Evolutionary conservation across 352 stramenopile species (phyloP).

Genomic region (Phytophthora podocarpi): DNA sequence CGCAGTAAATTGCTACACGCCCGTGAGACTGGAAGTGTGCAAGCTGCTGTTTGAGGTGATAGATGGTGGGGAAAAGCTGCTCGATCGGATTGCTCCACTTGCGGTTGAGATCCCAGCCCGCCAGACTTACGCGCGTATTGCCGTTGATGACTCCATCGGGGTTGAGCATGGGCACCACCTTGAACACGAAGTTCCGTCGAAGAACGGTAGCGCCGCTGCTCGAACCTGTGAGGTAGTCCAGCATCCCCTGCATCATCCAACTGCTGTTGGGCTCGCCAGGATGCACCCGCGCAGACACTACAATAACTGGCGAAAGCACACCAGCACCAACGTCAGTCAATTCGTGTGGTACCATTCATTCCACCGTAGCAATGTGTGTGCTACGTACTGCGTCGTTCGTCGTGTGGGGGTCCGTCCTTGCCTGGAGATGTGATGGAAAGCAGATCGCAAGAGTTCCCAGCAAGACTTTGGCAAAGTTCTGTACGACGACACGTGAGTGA

Average conservation of each 20-base stretch:
- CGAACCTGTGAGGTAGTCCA: constrained; percentile 87
- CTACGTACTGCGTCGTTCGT: constrained; percentile 57
- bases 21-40: constrained; percentile 57
- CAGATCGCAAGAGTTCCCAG: constrained; percentile 84
- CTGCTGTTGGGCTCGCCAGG: constrained; percentile 89
- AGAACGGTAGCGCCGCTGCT: constrained; percentile 67
- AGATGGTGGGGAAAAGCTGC: constrained; percentile 83
- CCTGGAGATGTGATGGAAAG: constrained; percentile 85
- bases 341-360: too few relatives aligned
- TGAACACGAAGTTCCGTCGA: constrained; percentile 86
- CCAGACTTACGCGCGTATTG: constrained; percentile 90
- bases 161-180: constrained; percentile 94
- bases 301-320: too few relatives aligned
- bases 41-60: constrained; percentile 78
- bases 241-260: constrained; percentile 94
- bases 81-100: constrained; percentile 82
- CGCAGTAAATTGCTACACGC: constrained; percentile 82
- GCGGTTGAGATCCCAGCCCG: constrained; percentile 83
- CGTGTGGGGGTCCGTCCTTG: constrained; percentile 43
- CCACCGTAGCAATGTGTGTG: too few relatives aligned
- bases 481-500: constrained; percentile 54
- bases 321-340: too few relatives aligned
- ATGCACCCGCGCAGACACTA: constrained; percentile 90
- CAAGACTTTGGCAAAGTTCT: constrained; percentile 87
- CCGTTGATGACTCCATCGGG: constrained; percentile 92